These are phyloP conservation scores for Trichoderma afroharzianum DNA, from an alignment of 2,329 filamentous ascomycete species.

Conservation along the genomic window DNA sequence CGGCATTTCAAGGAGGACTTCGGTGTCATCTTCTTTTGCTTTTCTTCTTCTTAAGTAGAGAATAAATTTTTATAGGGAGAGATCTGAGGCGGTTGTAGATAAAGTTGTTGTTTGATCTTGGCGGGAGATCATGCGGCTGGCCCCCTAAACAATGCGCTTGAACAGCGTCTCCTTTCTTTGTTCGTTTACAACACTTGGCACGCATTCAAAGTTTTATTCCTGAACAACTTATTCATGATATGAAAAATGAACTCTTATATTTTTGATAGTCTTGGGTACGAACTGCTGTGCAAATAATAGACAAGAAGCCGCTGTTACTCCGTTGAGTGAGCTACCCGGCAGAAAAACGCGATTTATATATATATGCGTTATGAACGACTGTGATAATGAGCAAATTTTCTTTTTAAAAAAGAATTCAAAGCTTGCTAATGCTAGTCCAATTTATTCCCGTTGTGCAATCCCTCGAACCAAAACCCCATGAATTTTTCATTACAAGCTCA, in stretches of 20 bases:
- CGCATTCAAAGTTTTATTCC: not conserved
- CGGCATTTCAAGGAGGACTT: not conserved
- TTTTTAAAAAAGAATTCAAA: not conserved
- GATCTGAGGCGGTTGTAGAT: not conserved
- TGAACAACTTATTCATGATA: not conserved
- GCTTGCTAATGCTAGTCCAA: not conserved
- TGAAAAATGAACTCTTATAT: not conserved
- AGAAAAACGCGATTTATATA: not conserved
- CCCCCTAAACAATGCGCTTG: not conserved
- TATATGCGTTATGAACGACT: not conserved
- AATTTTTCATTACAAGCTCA: conserved; percentile 52
- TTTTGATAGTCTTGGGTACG: not conserved
- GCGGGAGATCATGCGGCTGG: not conserved
- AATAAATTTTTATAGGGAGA: not conserved
- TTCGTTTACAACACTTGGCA: not conserved
- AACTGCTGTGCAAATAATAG: not conserved
- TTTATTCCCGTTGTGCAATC: not conserved
- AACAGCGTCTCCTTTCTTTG: not conserved
- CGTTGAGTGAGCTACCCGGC: not conserved
- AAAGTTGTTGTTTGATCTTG: not conserved
- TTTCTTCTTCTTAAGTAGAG: not conserved
- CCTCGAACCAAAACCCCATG: not conserved
- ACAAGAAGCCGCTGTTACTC: not conserved
- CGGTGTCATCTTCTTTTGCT: not conserved
- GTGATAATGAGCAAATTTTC: not conserved